Evolutionary conservation across 2,329 filamentous ascomycete species (phyloP), one percentile per base, ranked within the genome.

Genomic region (Exophiala oligosperma): DNA sequence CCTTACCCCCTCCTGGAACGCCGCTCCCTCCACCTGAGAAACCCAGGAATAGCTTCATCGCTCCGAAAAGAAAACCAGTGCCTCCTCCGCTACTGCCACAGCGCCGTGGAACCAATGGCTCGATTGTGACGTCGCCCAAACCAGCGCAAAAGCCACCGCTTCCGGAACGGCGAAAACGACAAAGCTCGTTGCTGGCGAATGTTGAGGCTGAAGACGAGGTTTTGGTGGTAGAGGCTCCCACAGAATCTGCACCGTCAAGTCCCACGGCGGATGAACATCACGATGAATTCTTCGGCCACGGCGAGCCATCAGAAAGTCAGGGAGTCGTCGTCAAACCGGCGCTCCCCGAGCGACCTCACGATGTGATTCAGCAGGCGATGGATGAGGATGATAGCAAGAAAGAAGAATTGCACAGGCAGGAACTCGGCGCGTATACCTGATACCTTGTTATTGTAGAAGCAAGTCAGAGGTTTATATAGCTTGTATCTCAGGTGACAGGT

Each of bases 1-100:
- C 91, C 1, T 77, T 96, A 17, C 91, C 91, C 48, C 91, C 91
- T 7, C 90, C 89, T 2, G 92, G 91, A 1, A 86, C 83, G 46
- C 91, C 92, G 2, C 79, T 96, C 1, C 91, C 92, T 1, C 84
- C 79, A 43, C 88, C 87, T 1, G 84, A 86, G 37, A 83, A 79
- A 54, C 82, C 78, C 57, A 81, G 83, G 68, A 81, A 82, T 46
- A 82, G 81, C 14, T 82, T 79, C 58, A 78, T 78, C 28, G 78
- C 86, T 1, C 83, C 86, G 2, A 87, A 84, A 69, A 79, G 88
- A n/a, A 91, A 88, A 66, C 80, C 85, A 1, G 74, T 88, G 7
- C 74, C 81, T 38, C 72, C 80, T 72, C 79, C 23, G n/a, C 24
- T 54, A 9, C 52, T 59, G 17, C 64, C 57, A 14, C 54, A 70